phyloP scores from a whole-genome alignment of 1,284 basidiomycete genomes.

The Anthracocystis setariae region DNA sequence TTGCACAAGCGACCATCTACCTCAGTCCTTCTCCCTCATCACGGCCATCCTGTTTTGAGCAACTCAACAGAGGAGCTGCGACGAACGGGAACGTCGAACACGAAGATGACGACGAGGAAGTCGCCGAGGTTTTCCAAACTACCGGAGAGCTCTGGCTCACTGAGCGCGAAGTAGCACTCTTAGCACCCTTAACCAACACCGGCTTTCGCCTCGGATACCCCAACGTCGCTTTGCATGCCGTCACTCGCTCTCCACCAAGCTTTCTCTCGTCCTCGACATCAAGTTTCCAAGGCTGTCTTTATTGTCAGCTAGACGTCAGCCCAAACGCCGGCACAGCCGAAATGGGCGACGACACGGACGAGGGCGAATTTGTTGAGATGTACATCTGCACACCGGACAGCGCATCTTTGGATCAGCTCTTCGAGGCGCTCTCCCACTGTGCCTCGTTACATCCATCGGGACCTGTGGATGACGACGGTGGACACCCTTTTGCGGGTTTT shows the following conservation, averaged over 20 bases:
- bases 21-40: conserved; percentile 37
- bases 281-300: conserved; percentile 51
- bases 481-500: conserved; percentile 61
- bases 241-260: conserved; percentile 56
- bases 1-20: conserved; percentile 31
- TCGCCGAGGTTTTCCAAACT: conserved; percentile 26
- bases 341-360: conserved; percentile 49
- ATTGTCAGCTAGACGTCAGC: conserved; percentile 64
- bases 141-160: conserved; percentile 51
- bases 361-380: conserved; percentile 51
- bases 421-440: conserved; percentile 85
- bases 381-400: conserved; percentile 53
- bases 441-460: conserved; percentile 83
- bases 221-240: conserved; percentile 60
- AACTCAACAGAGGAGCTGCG: neutral
- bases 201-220: conserved; percentile 61
- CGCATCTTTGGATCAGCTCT: conserved; percentile 81
- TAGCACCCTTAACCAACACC: conserved; percentile 19
- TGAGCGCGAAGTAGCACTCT: conserved; percentile 53
- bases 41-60: conserved; percentile 33
- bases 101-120: conserved; percentile 9
- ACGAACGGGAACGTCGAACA: neutral
- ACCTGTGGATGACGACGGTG: conserved; percentile 71
- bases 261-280: conserved; percentile 16
- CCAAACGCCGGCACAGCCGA: conserved; percentile 29